Evolutionary conservation across 352 stramenopile species (phyloP).

Genomic region (Phytophthora pistaciae): DNA sequence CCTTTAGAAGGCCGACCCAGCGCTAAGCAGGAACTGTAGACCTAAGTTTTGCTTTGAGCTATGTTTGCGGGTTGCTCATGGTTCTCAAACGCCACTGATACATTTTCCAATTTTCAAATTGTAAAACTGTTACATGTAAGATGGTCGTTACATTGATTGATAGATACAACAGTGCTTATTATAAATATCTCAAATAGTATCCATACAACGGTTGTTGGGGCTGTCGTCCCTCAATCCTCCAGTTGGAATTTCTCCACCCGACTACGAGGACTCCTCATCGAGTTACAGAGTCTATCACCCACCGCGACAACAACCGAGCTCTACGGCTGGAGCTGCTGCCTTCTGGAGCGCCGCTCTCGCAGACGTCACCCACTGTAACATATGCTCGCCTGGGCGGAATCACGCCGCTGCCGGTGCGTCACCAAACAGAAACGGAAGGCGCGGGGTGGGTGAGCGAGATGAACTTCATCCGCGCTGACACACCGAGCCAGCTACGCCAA

Average conservation of each 20-base stretch:
- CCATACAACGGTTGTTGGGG: not conserved
- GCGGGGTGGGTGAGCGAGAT: slow-evolving; percentile 37
- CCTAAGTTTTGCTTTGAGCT: too few relatives aligned
- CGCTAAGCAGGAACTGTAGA: too few relatives aligned
- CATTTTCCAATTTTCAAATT: too few relatives aligned
- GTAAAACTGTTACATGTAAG: not conserved
- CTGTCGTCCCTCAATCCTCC: not conserved
- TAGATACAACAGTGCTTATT: not conserved
- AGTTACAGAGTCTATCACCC: not conserved
- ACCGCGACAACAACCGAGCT: slow-evolving; percentile 2
- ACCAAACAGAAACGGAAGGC: not conserved
- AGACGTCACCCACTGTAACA: slow-evolving; percentile 4
- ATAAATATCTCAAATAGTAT: not conserved
- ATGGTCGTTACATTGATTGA: not conserved
- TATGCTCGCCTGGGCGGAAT: slow-evolving; percentile 9
- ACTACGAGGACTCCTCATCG: too few relatives aligned
- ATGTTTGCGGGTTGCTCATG: too few relatives aligned
- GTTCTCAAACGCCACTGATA: too few relatives aligned
- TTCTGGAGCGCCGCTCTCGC: slow-evolving; percentile 1
- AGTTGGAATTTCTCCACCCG: not conserved
- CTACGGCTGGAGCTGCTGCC: slow-evolving; percentile 23
- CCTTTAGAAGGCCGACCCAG: too few relatives aligned
- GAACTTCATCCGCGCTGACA: slow-evolving; percentile 45
- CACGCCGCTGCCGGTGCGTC: slow-evolving; percentile 23
- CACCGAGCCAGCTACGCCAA: slow-evolving; percentile 57